These are phyloP conservation scores for Ophiostoma ulmi DNA, from an alignment of 2,329 filamentous ascomycete species.

Conservation along the genomic window DNA sequence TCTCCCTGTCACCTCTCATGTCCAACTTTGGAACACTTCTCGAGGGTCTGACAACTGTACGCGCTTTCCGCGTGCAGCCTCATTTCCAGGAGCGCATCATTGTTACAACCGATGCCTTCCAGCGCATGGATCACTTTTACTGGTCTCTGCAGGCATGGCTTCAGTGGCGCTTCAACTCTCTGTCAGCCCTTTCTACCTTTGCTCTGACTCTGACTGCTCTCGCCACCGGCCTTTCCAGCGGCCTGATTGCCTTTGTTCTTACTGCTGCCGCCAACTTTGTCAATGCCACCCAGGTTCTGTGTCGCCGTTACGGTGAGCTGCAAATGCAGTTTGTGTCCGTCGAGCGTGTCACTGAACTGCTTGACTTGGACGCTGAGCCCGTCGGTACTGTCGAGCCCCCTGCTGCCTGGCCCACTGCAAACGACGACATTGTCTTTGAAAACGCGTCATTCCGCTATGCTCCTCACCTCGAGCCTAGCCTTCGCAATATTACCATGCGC, in stretches of 20 bases:
- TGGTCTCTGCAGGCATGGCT: conserved; percentile 86
- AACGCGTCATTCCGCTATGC: conserved; percentile 75
- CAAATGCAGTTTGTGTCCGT: conserved; percentile 92
- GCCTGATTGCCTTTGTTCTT: conserved; percentile 77
- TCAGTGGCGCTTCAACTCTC: conserved; percentile 67
- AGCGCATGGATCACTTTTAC: conserved; percentile 95
- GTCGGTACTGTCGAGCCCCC: conserved; percentile 56
- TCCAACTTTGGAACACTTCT: conserved; percentile 87
- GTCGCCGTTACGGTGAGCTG: conserved; percentile 73
- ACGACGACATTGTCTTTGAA: conserved; percentile 69
- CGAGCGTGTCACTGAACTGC: conserved; percentile 76
- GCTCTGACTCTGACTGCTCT: conserved; percentile 69
- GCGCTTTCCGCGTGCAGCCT: conserved; percentile 71
- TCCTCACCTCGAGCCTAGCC: conserved; percentile 66
- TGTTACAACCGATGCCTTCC: conserved; percentile 76
- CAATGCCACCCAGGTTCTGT: conserved; percentile 64
- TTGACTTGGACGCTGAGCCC: conserved; percentile 71
- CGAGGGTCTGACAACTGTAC: conserved; percentile 79
- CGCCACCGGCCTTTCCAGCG: conserved; percentile 67
- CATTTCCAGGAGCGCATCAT: conserved; percentile 79
- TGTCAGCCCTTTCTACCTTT: conserved; percentile 70
- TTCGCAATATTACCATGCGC: conserved; percentile 62
- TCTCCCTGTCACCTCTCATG: conserved; percentile 80
- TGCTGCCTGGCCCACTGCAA: conserved; percentile 67
- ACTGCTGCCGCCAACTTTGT: conserved; percentile 67